phyloP scores from a whole-genome alignment of 306 rosid species.

The Inga oerstediana region DNA sequence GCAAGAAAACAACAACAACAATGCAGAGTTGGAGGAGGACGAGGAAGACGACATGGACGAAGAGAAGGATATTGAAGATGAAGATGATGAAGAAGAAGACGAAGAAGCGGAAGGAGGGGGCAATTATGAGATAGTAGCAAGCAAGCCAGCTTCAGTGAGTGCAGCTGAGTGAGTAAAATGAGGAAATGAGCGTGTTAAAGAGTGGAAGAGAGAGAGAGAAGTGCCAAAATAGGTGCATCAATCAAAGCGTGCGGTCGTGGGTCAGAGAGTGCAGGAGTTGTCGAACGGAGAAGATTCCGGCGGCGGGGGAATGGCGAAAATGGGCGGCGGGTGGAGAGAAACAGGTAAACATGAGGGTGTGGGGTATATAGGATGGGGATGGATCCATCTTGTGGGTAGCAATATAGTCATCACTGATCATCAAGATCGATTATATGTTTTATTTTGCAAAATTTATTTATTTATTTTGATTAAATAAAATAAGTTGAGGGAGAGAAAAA shows the following conservation, averaged over 20 bases:
- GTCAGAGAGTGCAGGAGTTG: constrained; percentile 43
- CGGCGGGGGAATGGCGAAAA: not conserved
- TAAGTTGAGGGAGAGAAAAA: constrained; percentile 42
- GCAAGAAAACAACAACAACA: constrained; percentile 28
- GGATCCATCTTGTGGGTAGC: constrained; percentile 39
- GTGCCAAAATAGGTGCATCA: constrained; percentile 23
- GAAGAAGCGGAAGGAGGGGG: constrained; percentile 51
- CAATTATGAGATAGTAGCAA: constrained; percentile 67
- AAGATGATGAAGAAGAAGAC: constrained; percentile 39
- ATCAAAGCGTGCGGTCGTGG: constrained; percentile 20
- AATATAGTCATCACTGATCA: constrained; percentile 45
- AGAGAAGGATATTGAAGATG: constrained; percentile 31
- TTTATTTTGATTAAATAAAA: constrained; percentile 50
- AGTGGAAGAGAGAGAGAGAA: constrained; percentile 5
- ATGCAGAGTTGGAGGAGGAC: constrained; percentile 29
- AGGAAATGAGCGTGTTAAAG: constrained; percentile 23
- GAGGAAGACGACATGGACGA: constrained; percentile 48
- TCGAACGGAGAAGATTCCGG: constrained; percentile 29
- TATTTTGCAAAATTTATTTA: constrained; percentile 56
- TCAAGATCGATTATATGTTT: constrained; percentile 46
- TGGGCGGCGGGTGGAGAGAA: constrained; percentile 30
- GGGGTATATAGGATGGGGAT: constrained; percentile 23
- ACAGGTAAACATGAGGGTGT: constrained; percentile 30
- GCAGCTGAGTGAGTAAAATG: constrained; percentile 39
- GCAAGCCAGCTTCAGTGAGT: constrained; percentile 51